phyloP scores from a whole-genome alignment of 73 alveolate genomes.

The Paramecium tetraurelia region DNA sequence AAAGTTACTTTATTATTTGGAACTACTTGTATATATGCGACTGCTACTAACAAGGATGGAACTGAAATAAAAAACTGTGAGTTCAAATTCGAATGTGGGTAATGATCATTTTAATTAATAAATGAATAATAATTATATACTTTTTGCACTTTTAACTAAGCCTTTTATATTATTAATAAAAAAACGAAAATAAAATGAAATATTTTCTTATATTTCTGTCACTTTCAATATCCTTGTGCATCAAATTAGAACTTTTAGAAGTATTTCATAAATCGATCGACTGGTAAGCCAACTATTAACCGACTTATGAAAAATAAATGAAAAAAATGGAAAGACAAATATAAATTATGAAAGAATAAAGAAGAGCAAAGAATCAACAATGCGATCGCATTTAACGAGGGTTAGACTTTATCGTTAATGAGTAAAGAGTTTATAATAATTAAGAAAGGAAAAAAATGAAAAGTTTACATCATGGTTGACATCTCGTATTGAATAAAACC shows the following conservation, averaged over 20 bases:
- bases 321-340: not conserved
- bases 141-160: not conserved
- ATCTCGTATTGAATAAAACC: not conserved
- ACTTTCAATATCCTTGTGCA: not conserved
- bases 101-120: conserved; percentile 30
- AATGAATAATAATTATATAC: not conserved
- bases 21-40: conserved; percentile 91
- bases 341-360: not conserved
- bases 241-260: not conserved
- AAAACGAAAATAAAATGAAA: not conserved
- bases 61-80: conserved; percentile 96
- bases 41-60: conserved; percentile 96
- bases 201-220: not conserved
- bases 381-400: not conserved
- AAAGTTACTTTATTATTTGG: conserved; percentile 97
- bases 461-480: conserved; percentile 1
- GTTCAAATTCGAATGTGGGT: conserved; percentile 90
- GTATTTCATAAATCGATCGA: conserved; percentile 6
- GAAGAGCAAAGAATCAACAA: not conserved
- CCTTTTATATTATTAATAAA: not conserved
- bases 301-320: conserved; percentile 16
- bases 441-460: conserved; percentile 13
- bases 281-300: not conserved
- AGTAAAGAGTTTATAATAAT: not conserved
- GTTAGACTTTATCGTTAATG: not conserved